Evolutionary conservation across 805 yeast genomes (phyloP).

Genomic region (Lachancea waltii): DNA sequence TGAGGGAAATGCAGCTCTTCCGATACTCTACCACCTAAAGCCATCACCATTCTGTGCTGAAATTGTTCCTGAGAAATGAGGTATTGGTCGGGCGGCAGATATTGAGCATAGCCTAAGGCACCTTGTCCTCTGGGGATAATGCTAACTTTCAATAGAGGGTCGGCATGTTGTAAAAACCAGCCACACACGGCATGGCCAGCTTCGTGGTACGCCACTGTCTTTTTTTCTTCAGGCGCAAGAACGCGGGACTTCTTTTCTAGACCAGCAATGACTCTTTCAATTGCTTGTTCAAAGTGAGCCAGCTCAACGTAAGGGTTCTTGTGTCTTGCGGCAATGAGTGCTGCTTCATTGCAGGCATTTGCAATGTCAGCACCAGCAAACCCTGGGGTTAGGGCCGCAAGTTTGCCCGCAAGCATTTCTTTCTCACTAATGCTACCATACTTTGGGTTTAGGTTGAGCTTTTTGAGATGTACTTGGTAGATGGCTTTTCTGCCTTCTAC

Average conservation of each 20-base stretch:
- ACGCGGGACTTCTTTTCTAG: conserved; percentile 84
- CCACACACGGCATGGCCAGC: conserved; percentile 99
- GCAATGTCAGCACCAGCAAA: conserved; percentile 98
- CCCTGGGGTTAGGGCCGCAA: conserved; percentile 96
- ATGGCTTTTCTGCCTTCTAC: conserved; percentile 92
- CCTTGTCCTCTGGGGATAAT: conserved; percentile 97
- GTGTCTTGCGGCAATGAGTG: conserved; percentile 88
- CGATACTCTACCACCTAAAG: conserved; percentile 93
- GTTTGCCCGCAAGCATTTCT: conserved; percentile 65
- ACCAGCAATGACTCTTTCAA: conserved; percentile 96
- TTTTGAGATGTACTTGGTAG: conserved; percentile 75
- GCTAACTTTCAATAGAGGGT: conserved; percentile 90
- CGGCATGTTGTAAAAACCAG: conserved; percentile 87
- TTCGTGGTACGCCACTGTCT: conserved; percentile 92
- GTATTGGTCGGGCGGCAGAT: conserved; percentile 88
- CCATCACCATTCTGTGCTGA: conserved; percentile 89
- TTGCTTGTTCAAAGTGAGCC: conserved; percentile 88
- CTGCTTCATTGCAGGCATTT: conserved; percentile 95
- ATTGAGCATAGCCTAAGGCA: conserved; percentile 96
- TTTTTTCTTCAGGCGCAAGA: conserved; percentile 78
- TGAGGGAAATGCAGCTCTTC: conserved; percentile 88
- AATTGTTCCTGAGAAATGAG: conserved; percentile 71
- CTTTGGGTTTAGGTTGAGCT: conserved; percentile 53
- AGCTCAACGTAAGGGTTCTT: conserved; percentile 64
- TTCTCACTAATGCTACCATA: conserved; percentile 39